Percentiles rank a stretch among this genome's conserved stretches.
Evolutionary conservation across 331 rosid species (phyloP).

Genomic region (Rhamnella rubrinervis): DNA sequence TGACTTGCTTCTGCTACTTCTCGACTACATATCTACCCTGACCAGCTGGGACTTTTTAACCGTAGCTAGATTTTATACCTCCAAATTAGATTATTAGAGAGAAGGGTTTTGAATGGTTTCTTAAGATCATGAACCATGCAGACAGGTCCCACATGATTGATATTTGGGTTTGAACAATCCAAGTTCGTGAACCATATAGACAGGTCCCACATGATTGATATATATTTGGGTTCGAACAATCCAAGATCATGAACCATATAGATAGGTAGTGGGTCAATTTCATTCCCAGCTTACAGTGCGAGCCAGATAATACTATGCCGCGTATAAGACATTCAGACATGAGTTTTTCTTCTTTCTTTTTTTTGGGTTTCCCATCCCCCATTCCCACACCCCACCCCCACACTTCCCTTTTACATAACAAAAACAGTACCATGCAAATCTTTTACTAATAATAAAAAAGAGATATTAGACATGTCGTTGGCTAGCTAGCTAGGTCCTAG

Average conservation of each 20-base stretch:
- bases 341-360: neutral
- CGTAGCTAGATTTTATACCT: no score
- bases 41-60: no score
- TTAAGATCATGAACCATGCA: neutral
- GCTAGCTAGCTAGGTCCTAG: constrained; percentile 7
- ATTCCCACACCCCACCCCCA: no score
- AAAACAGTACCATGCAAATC: constrained; percentile 56
- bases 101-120: neutral
- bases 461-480: constrained; percentile 3
- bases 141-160: constrained; percentile 1
- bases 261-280: constrained; percentile 41
- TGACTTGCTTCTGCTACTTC: constrained; percentile 12
- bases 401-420: constrained; percentile 17
- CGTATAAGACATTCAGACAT: neutral
- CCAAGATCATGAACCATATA: constrained; percentile 13
- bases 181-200: neutral
- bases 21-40: no score
- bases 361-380: no score
- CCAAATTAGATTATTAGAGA: no score
- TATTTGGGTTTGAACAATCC: neutral
- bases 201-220: constrained; percentile 1
- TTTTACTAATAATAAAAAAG: neutral
- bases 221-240: neutral
- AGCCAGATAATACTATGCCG: constrained; percentile 39
- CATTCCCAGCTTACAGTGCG: constrained; percentile 35